Percentiles rank a stretch among this genome's conserved stretches.
These are phyloP conservation scores for Citrus maxima DNA, from an alignment of 345 rosid species.

Conservation along the genomic window DNA sequence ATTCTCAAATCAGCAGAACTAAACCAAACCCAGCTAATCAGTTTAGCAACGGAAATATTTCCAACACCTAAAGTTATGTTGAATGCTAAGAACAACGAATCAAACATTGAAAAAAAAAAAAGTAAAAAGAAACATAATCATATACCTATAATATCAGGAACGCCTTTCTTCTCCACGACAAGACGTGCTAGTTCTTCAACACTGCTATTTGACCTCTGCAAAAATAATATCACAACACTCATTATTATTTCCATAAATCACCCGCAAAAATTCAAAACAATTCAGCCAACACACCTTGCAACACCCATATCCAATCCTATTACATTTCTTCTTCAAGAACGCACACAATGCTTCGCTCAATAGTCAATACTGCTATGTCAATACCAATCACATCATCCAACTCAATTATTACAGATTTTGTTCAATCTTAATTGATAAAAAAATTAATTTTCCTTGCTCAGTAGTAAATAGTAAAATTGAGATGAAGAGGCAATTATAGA, in stretches of 20 bases:
- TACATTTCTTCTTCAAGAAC: neutral
- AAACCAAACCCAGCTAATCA: neutral
- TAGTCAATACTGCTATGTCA: neutral
- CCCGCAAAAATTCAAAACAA: neutral
- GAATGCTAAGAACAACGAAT: neutral
- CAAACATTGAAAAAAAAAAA: neutral
- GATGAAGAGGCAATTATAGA: too few species aligned
- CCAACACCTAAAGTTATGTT: neutral
- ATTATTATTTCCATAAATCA: neutral
- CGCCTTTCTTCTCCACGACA: slow-evolving; percentile 80
- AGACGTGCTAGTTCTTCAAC: slow-evolving; percentile 70
- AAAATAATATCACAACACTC: neutral
- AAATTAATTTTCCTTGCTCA: neutral
- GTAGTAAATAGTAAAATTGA: too few species aligned
- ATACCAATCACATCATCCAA: neutral
- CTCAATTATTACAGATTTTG: neutral
- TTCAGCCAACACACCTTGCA: neutral
- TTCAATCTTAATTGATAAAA: neutral
- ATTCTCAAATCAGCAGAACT: neutral
- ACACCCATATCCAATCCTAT: neutral
- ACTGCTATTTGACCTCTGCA: slow-evolving; percentile 64
- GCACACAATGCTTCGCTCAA: too few species aligned
- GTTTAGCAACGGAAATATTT: neutral
- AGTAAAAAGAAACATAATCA: neutral
- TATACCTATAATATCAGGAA: slow-evolving; percentile 85